Evolutionary conservation across 495 filamentous ascomycete genomes (phyloP).

Genomic region (Penicillium ucsense): DNA sequence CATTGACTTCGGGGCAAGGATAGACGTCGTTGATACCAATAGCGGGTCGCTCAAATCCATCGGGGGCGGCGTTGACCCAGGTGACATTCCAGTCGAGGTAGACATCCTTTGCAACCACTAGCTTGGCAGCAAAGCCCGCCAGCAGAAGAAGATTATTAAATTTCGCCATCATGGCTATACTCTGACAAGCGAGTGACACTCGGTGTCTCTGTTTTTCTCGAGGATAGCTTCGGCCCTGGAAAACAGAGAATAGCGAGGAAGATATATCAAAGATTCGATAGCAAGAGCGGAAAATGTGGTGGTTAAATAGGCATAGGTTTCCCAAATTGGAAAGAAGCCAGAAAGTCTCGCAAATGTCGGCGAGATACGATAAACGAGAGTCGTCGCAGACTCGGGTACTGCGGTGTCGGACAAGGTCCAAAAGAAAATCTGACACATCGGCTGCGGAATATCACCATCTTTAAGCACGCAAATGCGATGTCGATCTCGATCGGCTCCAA

Average conservation of each 20-base stretch:
- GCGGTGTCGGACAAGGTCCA: no score
- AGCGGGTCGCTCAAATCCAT: slow-evolving; percentile 57
- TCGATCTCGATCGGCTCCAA: no score
- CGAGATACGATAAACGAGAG: no score
- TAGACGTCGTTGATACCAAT: slow-evolving; percentile 82
- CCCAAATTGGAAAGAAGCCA: no score
- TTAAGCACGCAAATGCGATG: no score
- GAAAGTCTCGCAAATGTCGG: no score
- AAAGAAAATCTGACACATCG: no score
- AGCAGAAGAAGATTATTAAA: slow-evolving; percentile 12
- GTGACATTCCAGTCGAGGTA: slow-evolving; percentile 59
- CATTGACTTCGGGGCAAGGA: slow-evolving; percentile 63
- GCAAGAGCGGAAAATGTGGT: no score
- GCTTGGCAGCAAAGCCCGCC: slow-evolving; percentile 14
- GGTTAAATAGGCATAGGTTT: no score
- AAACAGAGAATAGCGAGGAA: not conserved
- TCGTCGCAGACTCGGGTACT: no score
- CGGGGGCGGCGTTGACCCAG: slow-evolving; percentile 77
- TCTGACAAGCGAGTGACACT: slow-evolving; percentile 13
- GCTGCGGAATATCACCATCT: no score
- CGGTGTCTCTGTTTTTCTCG: slow-evolving; percentile 4
- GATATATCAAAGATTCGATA: no score
- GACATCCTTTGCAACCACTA: slow-evolving; percentile 23
- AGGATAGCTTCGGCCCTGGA: slow-evolving; percentile 14
- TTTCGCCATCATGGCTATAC: slow-evolving; percentile 11